Base-by-base conservation (phyloP, 2,329 filamentous ascomycete species). In the Albifimbria verrucaria region DNA sequence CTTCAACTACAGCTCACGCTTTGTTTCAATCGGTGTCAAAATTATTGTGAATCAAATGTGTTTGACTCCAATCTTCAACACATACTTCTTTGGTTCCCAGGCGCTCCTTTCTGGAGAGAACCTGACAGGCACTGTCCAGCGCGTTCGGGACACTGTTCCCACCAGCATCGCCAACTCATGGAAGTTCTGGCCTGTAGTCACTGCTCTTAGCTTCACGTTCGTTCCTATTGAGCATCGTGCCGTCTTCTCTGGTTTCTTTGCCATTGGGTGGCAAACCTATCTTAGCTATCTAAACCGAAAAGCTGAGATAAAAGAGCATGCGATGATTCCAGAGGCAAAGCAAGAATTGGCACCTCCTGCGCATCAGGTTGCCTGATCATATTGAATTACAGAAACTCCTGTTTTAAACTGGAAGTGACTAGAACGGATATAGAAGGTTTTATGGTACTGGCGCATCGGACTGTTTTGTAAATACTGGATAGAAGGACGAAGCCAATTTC, bases 181-280 rank as follows among this genome's bases (percentile, higher is more conserved):
- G 68, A 96, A 95, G 73, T 71, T 97, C 22, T 97, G 92, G 92
- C 93, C 92, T 0, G 84, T 85, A 0, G 88, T 96, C 17, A 95
- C 88, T 15, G 91, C 91, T 0, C 87, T 97, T 66, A 92, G 81
- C 68, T 95, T 97, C 65, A 85, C 88, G n/a, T 94, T 90, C 63
- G 76, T 97, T 4, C 83, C 86, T 23, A 77, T 91, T 47, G 85
- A 93, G 65, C 93, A 90, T 70, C 78, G 92, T 49, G 89, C 85
- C 61, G 80, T 96, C 17, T 94, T 96, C 61, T 84, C 88, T 0
- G 90, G 89, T 1, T 73, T 88, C 7, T 81, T 96, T 58, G 90
- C 90, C 1, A 87, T 96, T 49, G 89, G 89, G 0, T 97, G 92
- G 92, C 92, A 96, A 79, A 92, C 90, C 1, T 97, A 96, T 76